Evolutionary conservation across 805 yeast genomes (phyloP), one percentile per base, ranked within the genome.

Genomic region (Ogataea nitratoaversa): DNA sequence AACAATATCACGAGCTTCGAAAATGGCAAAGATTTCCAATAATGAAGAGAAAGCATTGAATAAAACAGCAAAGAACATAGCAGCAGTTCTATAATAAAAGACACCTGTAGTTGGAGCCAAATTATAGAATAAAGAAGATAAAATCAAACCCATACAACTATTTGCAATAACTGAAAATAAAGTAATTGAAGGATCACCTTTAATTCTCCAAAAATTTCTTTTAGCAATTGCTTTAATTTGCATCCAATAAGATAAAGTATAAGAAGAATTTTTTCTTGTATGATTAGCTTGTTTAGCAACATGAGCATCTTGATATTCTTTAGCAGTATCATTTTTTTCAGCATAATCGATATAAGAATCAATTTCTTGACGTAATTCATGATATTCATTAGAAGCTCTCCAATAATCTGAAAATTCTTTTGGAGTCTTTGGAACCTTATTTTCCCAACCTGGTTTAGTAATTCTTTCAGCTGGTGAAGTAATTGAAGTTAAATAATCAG

Each of bases 41-140:
- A 79, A 52, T 19, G 81, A 78, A 9, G 79, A 65, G 50, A 79
- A 74, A 18, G 82, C 78, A 54, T 78, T 78, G 59, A 77, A 78
- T 49, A 79, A 62, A 30, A 75, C 68, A 22, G 82, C 79, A 53
- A 79, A 79, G 64, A 82, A 83, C 69, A 83, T 65, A 20, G 79
- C 71, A 25, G 84, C 78, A 47, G 79, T 73, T 54, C 87, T 64
- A 49, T 60, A 65, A 54, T 69, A 76, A 48, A 78, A 72, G 1
- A 76, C 66, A 0, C 52, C 57, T 0, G 83, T 72, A 17, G 53
- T 51, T 12, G 56, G 44, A 3, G 44, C 32, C 41, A 74, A 50
- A 47, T 77, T 74, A 58, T 71, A 78, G 53, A 77, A 79, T 49
- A 79, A 69, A 0, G 84, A 78, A 17, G 79, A 67, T 22, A 76